A percentile compares a stretch with the other conserved stretches of the same genome.
Evolutionary conservation across 768 basidiomycete genomes (phyloP).

Genomic region (Naematelia encephala): DNA sequence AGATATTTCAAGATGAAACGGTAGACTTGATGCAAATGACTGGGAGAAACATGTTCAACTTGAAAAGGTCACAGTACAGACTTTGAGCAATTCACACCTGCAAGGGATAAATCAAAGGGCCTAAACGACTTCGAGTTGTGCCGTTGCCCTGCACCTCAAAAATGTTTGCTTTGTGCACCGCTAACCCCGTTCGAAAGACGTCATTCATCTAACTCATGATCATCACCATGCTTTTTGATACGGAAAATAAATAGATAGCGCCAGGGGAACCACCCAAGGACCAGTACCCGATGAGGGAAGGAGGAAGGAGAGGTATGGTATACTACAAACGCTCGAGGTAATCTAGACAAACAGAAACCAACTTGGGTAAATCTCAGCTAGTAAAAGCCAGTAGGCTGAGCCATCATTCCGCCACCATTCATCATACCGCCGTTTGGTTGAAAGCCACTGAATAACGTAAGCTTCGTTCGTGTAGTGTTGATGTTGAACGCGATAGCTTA

Average conservation of each 20-base stretch:
- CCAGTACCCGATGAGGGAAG: not conserved
- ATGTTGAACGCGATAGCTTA: conserved; percentile 14
- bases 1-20: too few species aligned
- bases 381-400: conserved; percentile 42
- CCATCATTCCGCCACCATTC: conserved; percentile 38
- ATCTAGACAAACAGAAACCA: not conserved
- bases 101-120: too few species aligned
- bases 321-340: not conserved
- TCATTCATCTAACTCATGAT: not conserved
- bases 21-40: too few species aligned
- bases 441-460: conserved; percentile 13
- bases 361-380: too few species aligned
- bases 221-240: not conserved
- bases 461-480: not conserved
- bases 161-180: too few species aligned
- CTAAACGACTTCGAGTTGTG: too few species aligned
- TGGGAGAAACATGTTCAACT: too few species aligned
- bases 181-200: too few species aligned
- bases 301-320: not conserved
- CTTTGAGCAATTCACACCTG: too few species aligned
- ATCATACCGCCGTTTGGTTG: conserved; percentile 34
- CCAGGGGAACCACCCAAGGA: not conserved
- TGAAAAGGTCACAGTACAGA: too few species aligned
- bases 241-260: not conserved
- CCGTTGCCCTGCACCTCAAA: too few species aligned